Evolutionary conservation across 108 stramenopile genomes (phyloP).

Genomic region (Seminavis robusta): DNA sequence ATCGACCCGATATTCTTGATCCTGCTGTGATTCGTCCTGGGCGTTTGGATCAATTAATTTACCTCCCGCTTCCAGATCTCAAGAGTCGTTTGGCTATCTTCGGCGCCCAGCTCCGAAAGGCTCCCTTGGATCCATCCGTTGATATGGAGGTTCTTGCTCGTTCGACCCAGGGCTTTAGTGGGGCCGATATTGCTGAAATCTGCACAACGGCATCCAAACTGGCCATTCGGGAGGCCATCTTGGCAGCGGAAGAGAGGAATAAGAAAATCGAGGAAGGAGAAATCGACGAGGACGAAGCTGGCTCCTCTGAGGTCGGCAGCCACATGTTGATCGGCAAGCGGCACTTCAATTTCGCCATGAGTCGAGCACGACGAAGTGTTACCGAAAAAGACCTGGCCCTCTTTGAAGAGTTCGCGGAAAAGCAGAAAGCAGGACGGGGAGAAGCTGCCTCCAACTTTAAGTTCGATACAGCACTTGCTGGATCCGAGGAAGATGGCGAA

Average conservation of each 20-base stretch:
- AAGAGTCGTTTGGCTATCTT: constrained; percentile 92
- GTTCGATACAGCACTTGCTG: constrained; percentile 49
- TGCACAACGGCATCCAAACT: constrained; percentile 95
- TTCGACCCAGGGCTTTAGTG: constrained; percentile 92
- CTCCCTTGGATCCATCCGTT: constrained; percentile 81
- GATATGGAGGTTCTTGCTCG: constrained; percentile 76
- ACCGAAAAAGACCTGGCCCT: constrained; percentile 90
- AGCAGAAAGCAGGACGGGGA: constrained; percentile 84
- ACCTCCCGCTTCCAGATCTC: constrained; percentile 95
- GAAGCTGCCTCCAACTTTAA: constrained; percentile 86
- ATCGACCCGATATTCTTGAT: constrained; percentile 98
- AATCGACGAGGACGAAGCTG: constrained; percentile 79
- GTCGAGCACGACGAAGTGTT: constrained; percentile 83
- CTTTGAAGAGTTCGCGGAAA: constrained; percentile 89
- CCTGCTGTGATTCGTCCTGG: constrained; percentile 99
- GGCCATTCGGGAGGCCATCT: constrained; percentile 90
- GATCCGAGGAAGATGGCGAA: constrained; percentile 30
- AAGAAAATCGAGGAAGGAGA: constrained; percentile 84
- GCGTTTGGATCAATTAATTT: constrained; percentile 98
- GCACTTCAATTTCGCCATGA: constrained; percentile 95
- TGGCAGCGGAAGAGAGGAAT: constrained; percentile 79
- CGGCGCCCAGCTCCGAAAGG: constrained; percentile 95
- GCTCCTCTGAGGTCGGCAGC: constrained; percentile 37
- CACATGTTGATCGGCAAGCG: constrained; percentile 69
- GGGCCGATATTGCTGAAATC: constrained; percentile 97